Evolutionary conservation across 2,329 filamentous ascomycete genomes (phyloP), one percentile per base, ranked within the genome.

Genomic region (Stemphylium beticola): DNA sequence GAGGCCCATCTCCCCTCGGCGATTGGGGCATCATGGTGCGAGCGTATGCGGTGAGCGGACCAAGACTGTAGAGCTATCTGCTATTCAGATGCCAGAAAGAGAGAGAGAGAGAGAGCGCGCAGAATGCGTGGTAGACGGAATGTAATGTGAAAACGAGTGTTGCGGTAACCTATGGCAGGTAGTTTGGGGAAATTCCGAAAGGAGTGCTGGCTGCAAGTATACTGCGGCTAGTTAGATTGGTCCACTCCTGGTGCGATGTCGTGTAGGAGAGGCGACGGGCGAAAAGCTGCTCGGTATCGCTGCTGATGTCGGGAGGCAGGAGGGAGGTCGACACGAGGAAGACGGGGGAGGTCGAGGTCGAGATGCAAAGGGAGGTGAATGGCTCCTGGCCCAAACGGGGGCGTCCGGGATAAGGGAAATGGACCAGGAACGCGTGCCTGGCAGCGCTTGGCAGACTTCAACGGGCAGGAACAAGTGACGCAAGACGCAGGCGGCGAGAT

Each of bases 1-100:
- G 85, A 58, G 82, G 77, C 45, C 64, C 65, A 42, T 70, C 65
- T 38, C 67, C 64, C 54, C 72, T 64, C 18, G 72, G 70, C 40
- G 74, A 73, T 57, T 60, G 65, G 39, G 65, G 65, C 57, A 66
- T 58, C 59, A 65, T 66, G 62, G 68, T 66, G 60, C 31, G 48
- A 69, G 57, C 57, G 67, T 71, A 68, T 68, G 57, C 55, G 60
- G 62, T 70, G 60, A 65, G 65, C 60, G 58, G 57, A 55, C 49
- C 60, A 58, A 53, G 39, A 58, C 48, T 42, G 26, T 36, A 53
- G 53, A 45, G 49, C 58, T 49, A 48, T 54, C 40, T 50, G 61
- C 62, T 67, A 64, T 49, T 58, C 53, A 53, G 47, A 53, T 58
- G 64, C 34, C 4, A 15, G 24, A 65, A 60, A 63, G 65, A 54